Base-by-base conservation (phyloP, 441 rosid species). In the Pelargonium exstipulatum region DNA sequence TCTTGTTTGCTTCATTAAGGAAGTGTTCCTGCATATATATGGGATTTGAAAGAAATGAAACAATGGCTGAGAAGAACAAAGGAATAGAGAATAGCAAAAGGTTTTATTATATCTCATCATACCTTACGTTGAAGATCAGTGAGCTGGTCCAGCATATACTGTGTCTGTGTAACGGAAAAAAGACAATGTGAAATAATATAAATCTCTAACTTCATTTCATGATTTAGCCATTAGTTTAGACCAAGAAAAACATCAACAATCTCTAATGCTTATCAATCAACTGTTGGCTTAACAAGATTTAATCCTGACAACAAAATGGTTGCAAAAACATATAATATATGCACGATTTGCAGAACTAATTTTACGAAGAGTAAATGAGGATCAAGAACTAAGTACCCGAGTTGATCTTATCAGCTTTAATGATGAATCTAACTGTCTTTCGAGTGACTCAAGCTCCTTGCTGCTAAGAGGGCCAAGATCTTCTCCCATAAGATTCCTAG, bases 371-470 rank as follows among this genome's bases (percentile, higher is more conserved):
- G 4, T 22, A 29, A 1, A 13, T 29, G 46, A n/a, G 13, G n/a
- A 1, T 13, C 17, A 1, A 42, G 32, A 57, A 16, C 1, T 0
- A 24, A 61, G 12, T 87, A 94, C 99, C 82, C 96, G 60, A 6
- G 88, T 91, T 57, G 92, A 91, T 83, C 97, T 82, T 75, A 94
- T 94, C 80, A 87, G 99, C 85, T 88, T 91, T 81, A 95, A 67
- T 32, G 97, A 95, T 69, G 87, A 77, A 74, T 91, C 99, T 32
- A 95, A 94, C 83, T 95, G 99, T 83, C 91, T 90, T 80, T 95
- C 99, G 14, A 94, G 96, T 9, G 97, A 87, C 73, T 94, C 99
- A 70, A 94, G 96, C 67, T 91, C 99, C 64, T 90, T 91, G 83
- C 92, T 85, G 88, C 80, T 88, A 13, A 91, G 75, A 78, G 97